Conservation (phyloP, 306 rosid species). For the Comarum palustre region DNA sequence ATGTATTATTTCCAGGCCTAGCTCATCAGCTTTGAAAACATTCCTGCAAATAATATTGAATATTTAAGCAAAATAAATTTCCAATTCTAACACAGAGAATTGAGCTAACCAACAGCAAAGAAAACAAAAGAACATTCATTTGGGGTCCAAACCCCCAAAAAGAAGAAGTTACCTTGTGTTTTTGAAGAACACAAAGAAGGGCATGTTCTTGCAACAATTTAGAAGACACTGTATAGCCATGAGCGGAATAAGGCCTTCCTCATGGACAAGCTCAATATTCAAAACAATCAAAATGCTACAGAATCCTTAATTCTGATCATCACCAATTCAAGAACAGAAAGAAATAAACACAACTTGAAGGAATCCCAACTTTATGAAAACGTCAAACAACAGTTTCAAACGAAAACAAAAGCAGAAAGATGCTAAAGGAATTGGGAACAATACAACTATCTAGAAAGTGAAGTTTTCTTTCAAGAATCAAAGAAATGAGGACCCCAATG, state of each 20-base stretch:
- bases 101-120: constrained; percentile 2
- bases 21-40: constrained; percentile 26
- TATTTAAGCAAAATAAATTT: neutral
- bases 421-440: neutral
- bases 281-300: neutral
- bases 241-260: neutral
- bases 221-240: neutral
- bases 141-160: neutral
- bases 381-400: neutral
- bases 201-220: constrained; percentile 5
- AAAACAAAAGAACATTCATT: neutral
- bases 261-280: neutral
- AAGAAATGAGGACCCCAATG: neutral
- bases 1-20: constrained; percentile 48
- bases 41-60: constrained; percentile 20
- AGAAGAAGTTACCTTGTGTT: constrained; percentile 14
- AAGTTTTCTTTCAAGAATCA: neutral
- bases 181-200: constrained; percentile 24
- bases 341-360: neutral
- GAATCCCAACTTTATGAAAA: neutral
- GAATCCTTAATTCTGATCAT: neutral
- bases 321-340: neutral
- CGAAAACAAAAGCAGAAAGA: constrained; percentile 1
- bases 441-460: neutral
- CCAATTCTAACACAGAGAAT: neutral